Conservation (phyloP, 2,329 filamentous ascomycete species). For the Camillea tinctor region DNA sequence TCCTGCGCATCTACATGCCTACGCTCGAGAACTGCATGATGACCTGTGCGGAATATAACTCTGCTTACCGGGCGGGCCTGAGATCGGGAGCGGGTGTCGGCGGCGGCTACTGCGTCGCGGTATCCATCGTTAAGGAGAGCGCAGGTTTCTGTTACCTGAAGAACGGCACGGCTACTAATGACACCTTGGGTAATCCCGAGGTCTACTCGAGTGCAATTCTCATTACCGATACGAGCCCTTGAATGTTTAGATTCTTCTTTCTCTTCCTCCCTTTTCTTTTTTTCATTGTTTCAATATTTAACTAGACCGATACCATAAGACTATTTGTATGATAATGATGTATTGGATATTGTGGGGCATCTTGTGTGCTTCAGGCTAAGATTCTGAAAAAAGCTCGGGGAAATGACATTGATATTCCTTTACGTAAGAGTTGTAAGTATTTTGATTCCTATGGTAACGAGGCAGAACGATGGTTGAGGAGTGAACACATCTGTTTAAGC, state of each 20-base stretch:
- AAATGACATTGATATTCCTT: too few relatives aligned
- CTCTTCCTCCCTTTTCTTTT: too few relatives aligned
- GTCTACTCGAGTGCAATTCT: conserved; percentile 25
- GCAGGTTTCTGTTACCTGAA: conserved; percentile 29
- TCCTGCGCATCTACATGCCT: conserved; percentile 24
- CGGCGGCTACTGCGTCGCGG: conserved; percentile 26
- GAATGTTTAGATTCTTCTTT: too few relatives aligned
- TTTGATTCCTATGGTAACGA: too few relatives aligned
- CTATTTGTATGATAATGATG: too few relatives aligned
- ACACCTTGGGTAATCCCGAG: conserved; percentile 22
- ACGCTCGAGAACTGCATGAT: conserved; percentile 28
- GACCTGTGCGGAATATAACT: conserved; percentile 28
- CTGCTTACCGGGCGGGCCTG: conserved; percentile 22
- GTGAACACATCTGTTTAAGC: too few relatives aligned
- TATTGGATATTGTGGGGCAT: too few relatives aligned
- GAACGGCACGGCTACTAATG: conserved; percentile 24
- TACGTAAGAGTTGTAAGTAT: too few relatives aligned
- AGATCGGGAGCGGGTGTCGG: conserved; percentile 17
- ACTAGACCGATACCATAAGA: background rate
- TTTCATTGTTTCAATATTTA: background rate
- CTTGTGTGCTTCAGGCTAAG: too few relatives aligned
- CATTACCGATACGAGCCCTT: conserved; percentile 13
- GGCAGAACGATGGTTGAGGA: too few relatives aligned
- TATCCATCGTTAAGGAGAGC: conserved; percentile 23
- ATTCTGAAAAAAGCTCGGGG: too few relatives aligned